A percentile compares a stretch with the other conserved stretches of the same genome.
Conservation (phyloP, 2,329 filamentous ascomycete genomes). For the Pseudocercospora pini-densiflorae region DNA sequence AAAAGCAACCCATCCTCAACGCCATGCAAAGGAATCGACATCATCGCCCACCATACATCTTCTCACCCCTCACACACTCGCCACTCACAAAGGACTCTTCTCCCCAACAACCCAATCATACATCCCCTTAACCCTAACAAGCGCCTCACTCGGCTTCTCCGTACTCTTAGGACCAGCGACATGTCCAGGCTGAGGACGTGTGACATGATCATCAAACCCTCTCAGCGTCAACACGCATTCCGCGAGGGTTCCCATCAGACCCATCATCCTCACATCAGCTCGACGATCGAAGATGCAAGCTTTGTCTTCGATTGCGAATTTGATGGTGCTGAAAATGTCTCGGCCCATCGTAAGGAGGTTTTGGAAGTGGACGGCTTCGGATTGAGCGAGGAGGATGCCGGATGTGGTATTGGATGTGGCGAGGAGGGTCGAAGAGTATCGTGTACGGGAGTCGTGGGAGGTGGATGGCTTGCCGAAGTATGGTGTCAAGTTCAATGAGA, state of each 20-base stretch:
- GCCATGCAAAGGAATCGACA: too few relatives aligned
- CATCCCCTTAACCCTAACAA: background rate
- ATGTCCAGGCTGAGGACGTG: too few relatives aligned
- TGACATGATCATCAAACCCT: background rate
- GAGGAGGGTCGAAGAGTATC: background rate
- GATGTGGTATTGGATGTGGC: background rate
- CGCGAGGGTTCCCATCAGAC: background rate
- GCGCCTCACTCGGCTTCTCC: background rate
- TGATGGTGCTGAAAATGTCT: background rate
- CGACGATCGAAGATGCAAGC: background rate
- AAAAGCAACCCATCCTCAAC: too few relatives aligned
- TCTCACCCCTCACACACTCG: too few relatives aligned
- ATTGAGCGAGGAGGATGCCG: background rate
- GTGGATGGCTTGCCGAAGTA: background rate
- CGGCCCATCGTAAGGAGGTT: background rate
- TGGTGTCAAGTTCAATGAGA: background rate
- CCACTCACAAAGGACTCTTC: background rate
- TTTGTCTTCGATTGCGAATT: background rate
- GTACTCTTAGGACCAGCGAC: background rate
- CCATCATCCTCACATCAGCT: background rate
- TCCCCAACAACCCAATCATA: background rate
- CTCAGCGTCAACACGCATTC: background rate
- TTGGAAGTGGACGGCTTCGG: background rate
- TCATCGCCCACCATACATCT: too few relatives aligned
- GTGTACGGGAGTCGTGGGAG: background rate